Base-by-base conservation (phyloP, 2,329 filamentous ascomycete genomes). In the Penicillium palitans region DNA sequence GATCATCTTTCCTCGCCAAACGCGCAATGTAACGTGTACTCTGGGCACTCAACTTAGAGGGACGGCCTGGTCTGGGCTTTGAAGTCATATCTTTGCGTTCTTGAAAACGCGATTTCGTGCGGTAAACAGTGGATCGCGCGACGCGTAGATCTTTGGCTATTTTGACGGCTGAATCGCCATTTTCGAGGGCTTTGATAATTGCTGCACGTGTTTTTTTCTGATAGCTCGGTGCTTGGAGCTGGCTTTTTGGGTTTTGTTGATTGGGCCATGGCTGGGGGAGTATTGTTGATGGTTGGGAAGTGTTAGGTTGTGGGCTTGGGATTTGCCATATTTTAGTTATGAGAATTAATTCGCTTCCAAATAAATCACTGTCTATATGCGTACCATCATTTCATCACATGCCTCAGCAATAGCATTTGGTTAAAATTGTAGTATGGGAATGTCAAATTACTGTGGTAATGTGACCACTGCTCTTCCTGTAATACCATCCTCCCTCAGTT, bases 391-490 rank as follows among this genome's bases (percentile, higher is more conserved):
- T 40, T 40, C 9, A 6, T 6, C 19, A 7, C 10, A 41, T 6
- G 2, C 21, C n/a, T 39, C 5, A 19, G n/a, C 15, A 35, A 35
- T 35, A 17, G 12, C 6, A 35, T 35, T 35, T 35, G 15, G 15
- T 35, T 39, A 3, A 9, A 50, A 12, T 31, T 21, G 25, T 15
- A 15, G 10, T 6, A 44, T 19, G 10, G 10, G n/a, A 46, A 27
- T 17, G 4, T 21, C n/a, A 12, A n/a, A 9, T 35, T 42, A 57
- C 35, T 60, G 42, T 15, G 64, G 59, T 9, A 66, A 54, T 31
- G 7, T 64, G 13, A 67, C 62, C 7, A 69, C 66, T 13, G 65
- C 67, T 41, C 66, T 53, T 10, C 67, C 67, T 2, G 54, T 50
- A 7, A 69, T 62, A 1, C 45, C 57, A 52, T 69, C 65, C 3